Evolutionary conservation across 371 early-diverging fungal genomes (phyloP).

Genomic region (Mortierella sp.): DNA sequence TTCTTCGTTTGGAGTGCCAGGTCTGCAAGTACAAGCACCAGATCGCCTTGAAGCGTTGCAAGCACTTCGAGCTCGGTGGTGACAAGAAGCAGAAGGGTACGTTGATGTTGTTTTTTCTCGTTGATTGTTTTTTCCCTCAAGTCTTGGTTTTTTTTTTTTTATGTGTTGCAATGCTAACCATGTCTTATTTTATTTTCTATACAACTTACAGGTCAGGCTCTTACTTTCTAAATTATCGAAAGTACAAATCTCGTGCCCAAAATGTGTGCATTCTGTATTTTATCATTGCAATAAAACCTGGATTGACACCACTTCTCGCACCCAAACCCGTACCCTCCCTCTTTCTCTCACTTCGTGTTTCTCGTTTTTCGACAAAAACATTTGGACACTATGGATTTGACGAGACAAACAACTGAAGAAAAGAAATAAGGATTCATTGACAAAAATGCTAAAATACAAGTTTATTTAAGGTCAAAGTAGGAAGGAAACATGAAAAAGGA

Average conservation of each 20-base stretch:
- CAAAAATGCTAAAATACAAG: background rate
- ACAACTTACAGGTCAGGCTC: constrained; percentile 42
- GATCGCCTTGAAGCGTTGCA: constrained; percentile 98
- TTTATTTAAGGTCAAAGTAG: background rate
- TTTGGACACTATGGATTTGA: too few relatives aligned
- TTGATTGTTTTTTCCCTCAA: too few relatives aligned
- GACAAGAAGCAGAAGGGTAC: constrained; percentile 93
- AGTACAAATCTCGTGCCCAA: constrained; percentile 21
- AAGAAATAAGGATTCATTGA: background rate
- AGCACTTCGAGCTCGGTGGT: constrained; percentile 99
- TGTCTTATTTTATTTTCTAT: background rate
- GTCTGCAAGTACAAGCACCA: constrained; percentile 98
- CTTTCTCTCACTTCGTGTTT: background rate
- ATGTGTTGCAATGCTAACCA: background rate
- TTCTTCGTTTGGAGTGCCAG: constrained; percentile 98
- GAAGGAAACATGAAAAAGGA: background rate
- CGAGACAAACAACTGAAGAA: background rate
- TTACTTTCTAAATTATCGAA: constrained; percentile 54
- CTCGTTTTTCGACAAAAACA: background rate
- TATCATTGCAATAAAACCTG: constrained; percentile 50
- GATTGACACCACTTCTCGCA: constrained; percentile 34
- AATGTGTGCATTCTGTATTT: constrained; percentile 32
- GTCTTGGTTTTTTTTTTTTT: constrained; percentile 4
- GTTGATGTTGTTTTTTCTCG: too few relatives aligned
- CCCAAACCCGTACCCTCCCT: background rate